Percentiles rank a stretch among this genome's conserved stretches.
These are phyloP conservation scores for Carnegiea gigantea DNA, from an alignment of 179 eudicot genomes.

Conservation along the genomic window DNA sequence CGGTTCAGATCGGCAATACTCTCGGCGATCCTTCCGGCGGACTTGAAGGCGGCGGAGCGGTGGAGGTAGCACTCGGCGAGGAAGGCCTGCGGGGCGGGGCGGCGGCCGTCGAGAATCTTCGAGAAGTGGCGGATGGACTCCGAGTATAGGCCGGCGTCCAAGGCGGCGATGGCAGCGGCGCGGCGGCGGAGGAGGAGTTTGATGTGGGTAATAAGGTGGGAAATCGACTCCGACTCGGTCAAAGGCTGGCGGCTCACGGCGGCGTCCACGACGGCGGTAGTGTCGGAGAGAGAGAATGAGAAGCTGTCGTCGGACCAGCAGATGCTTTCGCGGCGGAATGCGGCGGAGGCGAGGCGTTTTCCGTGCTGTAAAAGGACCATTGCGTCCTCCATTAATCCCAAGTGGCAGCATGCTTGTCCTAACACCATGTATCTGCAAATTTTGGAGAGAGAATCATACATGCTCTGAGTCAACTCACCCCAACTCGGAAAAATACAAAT, in stretches of 20 bases:
- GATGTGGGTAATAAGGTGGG: conserved; percentile 72
- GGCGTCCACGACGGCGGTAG: conserved; percentile 36
- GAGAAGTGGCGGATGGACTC: conserved; percentile 92
- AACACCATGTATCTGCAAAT: conserved; percentile 65
- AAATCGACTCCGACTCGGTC: conserved; percentile 61
- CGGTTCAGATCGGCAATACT: conserved; percentile 81
- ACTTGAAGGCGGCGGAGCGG: conserved; percentile 66
- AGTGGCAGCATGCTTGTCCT: conserved; percentile 90
- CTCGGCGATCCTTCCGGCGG: conserved; percentile 68
- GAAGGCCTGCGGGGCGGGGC: conserved; percentile 86
- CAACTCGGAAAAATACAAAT: background rate
- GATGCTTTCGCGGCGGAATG: conserved; percentile 86
- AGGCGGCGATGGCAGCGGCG: conserved; percentile 79
- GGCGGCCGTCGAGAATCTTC: conserved; percentile 82
- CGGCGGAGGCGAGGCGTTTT: conserved; percentile 83
- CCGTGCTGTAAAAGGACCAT: conserved; percentile 89
- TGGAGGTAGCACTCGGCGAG: conserved; percentile 83
- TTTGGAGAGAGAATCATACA: background rate
- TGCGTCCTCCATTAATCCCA: conserved; percentile 94
- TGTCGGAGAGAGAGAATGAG: conserved; percentile 42
- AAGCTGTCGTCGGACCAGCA: conserved; percentile 83
- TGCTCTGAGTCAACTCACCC: conserved; percentile 23
- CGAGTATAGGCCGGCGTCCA: conserved; percentile 78
- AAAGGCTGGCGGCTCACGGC: conserved; percentile 27
- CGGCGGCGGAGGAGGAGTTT: conserved; percentile 90